Evolutionary conservation across 2,329 filamentous ascomycete genomes (phyloP), one percentile per base, ranked within the genome.

Genomic region (Amylocarpus encephaloides): DNA sequence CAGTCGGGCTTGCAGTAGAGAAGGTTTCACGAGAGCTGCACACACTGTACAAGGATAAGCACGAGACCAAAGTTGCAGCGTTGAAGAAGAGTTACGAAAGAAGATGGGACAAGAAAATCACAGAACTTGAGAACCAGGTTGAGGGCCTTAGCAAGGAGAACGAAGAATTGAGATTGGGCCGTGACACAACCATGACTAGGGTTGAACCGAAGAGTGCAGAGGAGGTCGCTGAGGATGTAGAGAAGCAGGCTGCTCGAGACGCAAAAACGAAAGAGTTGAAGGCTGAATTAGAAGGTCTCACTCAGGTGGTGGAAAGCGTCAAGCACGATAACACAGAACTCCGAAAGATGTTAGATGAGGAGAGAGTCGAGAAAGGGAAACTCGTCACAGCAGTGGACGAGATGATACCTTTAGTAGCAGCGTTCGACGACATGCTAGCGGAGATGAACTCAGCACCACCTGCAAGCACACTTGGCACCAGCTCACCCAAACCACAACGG

Each of bases 1-100:
- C 95, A 57, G 86, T 95, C 44, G 91, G 96, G 64, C 76, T 87
- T 40, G 86, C 86, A 1, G 86, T 92, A 18, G 89, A 95, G 69
- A 89, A 91, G 58, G 90, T 97, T 36, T 91, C 92, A n/a, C 80
- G 89, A 29, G 93, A 98, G 65, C 77, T 98, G 36, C 93, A 98
- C 66, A 78, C 85, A 0, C 77, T 95, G 10, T 98, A 98, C 78
- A 97, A 96, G 73, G 83, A 86, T 65, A 98, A 98, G 72, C 93
- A 98, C 67, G 92, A 97, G 72, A 88, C 85, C 55, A 98, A 98
- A 73, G 92, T 97, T 40, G 80, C 88, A 1, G 92, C 91, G 3
- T 76, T 98, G 57, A 97, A 85, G 71, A 84, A 85, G 70, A 84
- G 79, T 55, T 86, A 97, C 70, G 89, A 96, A 67, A 79, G 80